Evolutionary conservation across 768 basidiomycete genomes (phyloP), one percentile per base, ranked within the genome.

Genomic region (Leccinum variicolor): DNA sequence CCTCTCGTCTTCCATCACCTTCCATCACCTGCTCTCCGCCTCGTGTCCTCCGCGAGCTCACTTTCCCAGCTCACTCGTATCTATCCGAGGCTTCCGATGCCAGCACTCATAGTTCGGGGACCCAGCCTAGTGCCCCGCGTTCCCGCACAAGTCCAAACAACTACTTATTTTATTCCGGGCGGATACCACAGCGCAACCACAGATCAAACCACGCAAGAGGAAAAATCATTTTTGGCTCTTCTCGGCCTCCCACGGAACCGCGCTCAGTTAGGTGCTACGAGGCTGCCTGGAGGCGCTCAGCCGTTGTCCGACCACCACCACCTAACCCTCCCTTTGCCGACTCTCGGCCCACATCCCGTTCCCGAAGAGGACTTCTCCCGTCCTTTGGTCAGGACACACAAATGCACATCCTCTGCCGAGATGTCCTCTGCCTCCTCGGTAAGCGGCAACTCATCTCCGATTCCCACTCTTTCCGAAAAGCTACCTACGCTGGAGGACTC

Each of bases 21-120:
- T 50, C 60, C 15, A 51, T 57, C 4, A 51, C 64, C 49, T 55
- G 60, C 31, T 63, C 66, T 1, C 67, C 71, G 57, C 69, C 68
- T 66, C 67, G 70, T 57, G 69, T 59, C 39, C 68, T 76, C 39
- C 76, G 84, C 48, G 84, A 89, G 61, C 79, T 92, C 56, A 82
- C 79, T 9, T 91, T 92, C 69, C 90, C 90, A 23, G 82, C 87
- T 90, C 90, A 0, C 76, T 85, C 85, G 13, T 83, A 81, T 59
- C 57, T 50, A 3, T 61, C 69, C 6, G 64, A 73, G 23, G 26
- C 59, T 11, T 43, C 58, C n/a, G 61, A 68, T 19, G 45, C 31
- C 21, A 51, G 45, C 41, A 52, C 43, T 2, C 54, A 62, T 39
- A 57, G 39, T 19, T 45, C 60, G 3, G 55, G 57, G 4, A 29